A percentile compares a stretch with the other conserved stretches of the same genome.
phyloP scores from a whole-genome alignment of 345 rosid genomes.

The Capsella bursapastoris region DNA sequence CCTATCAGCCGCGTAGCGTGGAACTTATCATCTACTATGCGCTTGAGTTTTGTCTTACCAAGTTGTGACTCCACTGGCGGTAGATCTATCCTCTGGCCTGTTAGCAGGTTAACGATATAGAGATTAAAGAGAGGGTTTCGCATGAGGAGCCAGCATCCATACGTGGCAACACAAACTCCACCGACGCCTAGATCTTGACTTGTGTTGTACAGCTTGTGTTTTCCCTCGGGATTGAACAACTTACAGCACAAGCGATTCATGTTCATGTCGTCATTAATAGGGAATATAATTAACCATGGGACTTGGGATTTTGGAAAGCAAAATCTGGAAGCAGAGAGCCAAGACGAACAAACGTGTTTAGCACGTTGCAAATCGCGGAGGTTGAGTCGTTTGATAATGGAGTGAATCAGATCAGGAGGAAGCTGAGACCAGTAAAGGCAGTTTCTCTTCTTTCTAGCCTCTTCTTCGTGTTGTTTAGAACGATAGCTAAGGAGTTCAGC shows the following conservation, averaged over 20 bases:
- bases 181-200: neutral
- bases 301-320: neutral
- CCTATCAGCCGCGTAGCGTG: neutral
- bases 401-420: constrained; percentile 3
- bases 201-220: neutral
- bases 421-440: constrained; percentile 3
- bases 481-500: neutral
- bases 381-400: neutral
- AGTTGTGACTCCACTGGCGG: neutral
- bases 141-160: constrained; percentile 14
- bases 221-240: constrained; percentile 7
- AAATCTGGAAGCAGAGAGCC: constrained; percentile 9
- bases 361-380: neutral
- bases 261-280: neutral
- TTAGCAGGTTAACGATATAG: constrained; percentile 1
- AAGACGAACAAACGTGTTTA: neutral
- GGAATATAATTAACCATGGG: constrained; percentile 2
- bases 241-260: neutral
- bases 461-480: neutral
- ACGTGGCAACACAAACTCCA: neutral
- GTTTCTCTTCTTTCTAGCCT: constrained; percentile 1
- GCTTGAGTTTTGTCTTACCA: neutral
- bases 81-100: constrained; percentile 7
- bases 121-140: neutral
- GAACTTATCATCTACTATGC: neutral